phyloP scores from a whole-genome alignment of 1,284 basidiomycete genomes.

The Calocybe gambosa region DNA sequence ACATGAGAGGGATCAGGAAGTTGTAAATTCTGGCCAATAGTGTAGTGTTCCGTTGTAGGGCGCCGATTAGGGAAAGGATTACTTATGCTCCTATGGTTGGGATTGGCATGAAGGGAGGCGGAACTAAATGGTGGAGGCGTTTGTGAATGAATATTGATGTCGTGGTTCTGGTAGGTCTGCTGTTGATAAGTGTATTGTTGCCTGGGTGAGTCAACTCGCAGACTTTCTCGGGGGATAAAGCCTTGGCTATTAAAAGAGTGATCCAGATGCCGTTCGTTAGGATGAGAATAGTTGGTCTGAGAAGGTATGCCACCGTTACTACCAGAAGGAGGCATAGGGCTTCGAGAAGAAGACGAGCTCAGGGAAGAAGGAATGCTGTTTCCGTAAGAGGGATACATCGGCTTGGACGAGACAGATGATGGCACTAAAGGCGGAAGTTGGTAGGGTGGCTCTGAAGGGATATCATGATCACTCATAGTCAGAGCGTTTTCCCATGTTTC shows the following conservation, averaged over 20 bases:
- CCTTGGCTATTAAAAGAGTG: slow-evolving; percentile 30
- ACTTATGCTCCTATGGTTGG: slow-evolving; percentile 22
- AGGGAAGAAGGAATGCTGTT: slow-evolving; percentile 30
- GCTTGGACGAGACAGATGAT: slow-evolving; percentile 14
- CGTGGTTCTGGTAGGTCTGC: slow-evolving; percentile 33
- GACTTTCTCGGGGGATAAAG: slow-evolving; percentile 32
- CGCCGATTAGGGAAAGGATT: slow-evolving; percentile 35
- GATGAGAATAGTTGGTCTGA: slow-evolving; percentile 31
- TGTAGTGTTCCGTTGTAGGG: slow-evolving; percentile 44
- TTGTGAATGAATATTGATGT: slow-evolving; percentile 27
- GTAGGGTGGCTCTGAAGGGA: slow-evolving; percentile 30
- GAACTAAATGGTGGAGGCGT: slow-evolving; percentile 26
- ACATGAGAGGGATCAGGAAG: slow-evolving; percentile 32
- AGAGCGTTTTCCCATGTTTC: slow-evolving; percentile 53
- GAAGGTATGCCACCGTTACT: slow-evolving; percentile 31
- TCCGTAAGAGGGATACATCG: slow-evolving; percentile 30
- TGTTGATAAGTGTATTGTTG: slow-evolving; percentile 41
- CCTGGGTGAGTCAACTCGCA: slow-evolving; percentile 33
- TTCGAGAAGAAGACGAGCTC: slow-evolving; percentile 27
- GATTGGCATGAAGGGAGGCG: slow-evolving; percentile 23
- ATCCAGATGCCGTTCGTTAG: slow-evolving; percentile 33
- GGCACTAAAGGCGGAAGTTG: slow-evolving; percentile 35
- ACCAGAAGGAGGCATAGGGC: slow-evolving; percentile 24
- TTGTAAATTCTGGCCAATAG: slow-evolving; percentile 36
- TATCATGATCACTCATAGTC: slow-evolving; percentile 42